Evolutionary conservation across 352 stramenopile genomes (phyloP).

Genomic region (Aphanomyces invadans): DNA sequence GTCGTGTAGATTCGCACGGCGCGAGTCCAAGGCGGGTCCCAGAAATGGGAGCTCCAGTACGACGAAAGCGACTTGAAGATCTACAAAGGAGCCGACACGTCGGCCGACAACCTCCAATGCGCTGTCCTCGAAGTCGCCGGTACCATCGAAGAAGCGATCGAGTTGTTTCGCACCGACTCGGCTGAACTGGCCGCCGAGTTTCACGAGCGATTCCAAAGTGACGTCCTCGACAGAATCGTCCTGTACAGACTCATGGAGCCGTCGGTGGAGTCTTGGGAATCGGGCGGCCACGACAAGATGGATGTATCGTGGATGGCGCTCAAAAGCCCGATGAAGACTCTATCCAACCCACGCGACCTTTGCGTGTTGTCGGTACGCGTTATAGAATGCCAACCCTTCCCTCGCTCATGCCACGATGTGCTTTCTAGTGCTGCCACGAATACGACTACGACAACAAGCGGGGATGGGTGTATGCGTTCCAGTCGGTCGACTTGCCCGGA

Average conservation of each 20-base stretch:
- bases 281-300: constrained; percentile 67
- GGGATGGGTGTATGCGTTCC: constrained; percentile 62
- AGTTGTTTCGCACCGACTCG: constrained; percentile 73
- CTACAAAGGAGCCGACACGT: constrained; percentile 40
- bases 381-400: too few species aligned
- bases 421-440: constrained; percentile 62
- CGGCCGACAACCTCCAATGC: constrained; percentile 7
- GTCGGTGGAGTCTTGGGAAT: constrained; percentile 54
- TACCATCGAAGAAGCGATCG: constrained; percentile 67
- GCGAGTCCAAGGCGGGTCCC: constrained; percentile 50
- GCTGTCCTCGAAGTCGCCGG: constrained; percentile 59
- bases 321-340: constrained; percentile 62
- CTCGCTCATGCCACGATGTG: too few species aligned
- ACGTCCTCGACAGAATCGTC: constrained; percentile 65
- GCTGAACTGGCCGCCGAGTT: constrained; percentile 34
- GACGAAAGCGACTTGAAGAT: constrained; percentile 66
- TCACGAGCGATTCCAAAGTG: neutral
- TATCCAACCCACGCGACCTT: constrained; percentile 72
- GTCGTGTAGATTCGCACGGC: constrained; percentile 37
- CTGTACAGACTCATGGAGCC: constrained; percentile 50
- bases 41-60: constrained; percentile 65
- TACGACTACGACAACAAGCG: constrained; percentile 66
- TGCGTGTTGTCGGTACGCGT: constrained; percentile 26
- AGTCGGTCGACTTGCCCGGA: constrained; percentile 65
- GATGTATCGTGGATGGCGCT: constrained; percentile 69